Evolutionary conservation across 192 early-diverging fungal species (phyloP).

Genomic region (Diversispora epigaea): DNA sequence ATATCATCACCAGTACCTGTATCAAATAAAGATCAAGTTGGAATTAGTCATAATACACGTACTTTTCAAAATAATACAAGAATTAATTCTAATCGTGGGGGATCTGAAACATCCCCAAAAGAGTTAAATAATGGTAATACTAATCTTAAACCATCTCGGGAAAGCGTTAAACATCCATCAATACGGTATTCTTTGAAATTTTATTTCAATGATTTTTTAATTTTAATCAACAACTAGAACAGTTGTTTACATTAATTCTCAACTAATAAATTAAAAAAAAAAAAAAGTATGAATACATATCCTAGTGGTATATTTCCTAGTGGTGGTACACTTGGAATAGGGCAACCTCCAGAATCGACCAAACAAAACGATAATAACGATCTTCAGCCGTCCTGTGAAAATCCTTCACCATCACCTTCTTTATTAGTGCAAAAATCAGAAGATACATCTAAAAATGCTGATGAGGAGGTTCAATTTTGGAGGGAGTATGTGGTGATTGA

Average conservation of each 20-base stretch:
- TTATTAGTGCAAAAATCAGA: slow-evolving; percentile 26
- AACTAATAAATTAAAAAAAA: neutral
- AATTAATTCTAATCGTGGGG: neutral
- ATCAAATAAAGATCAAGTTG: neutral
- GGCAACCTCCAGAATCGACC: neutral
- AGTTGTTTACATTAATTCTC: neutral
- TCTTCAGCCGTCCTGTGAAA: slow-evolving; percentile 22
- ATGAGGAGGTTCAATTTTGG: slow-evolving; percentile 58
- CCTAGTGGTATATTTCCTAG: too few species aligned
- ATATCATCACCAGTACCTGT: slow-evolving; percentile 26
- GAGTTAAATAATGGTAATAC: neutral
- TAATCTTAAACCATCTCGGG: neutral
- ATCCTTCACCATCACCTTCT: slow-evolving; percentile 27
- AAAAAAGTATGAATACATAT: neutral
- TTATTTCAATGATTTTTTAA: neutral
- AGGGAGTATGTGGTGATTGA: slow-evolving; percentile 78
- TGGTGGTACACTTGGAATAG: too few species aligned
- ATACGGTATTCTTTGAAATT: neutral
- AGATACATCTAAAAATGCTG: slow-evolving; percentile 31
- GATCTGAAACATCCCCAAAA: slow-evolving; percentile 11
- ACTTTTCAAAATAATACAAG: neutral
- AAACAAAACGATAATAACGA: slow-evolving; percentile 10
- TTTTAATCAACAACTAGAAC: too few species aligned
- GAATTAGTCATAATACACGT: neutral
- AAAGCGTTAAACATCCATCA: neutral